Conservation (phyloP, 805 yeast species). For the Millerozyma acaciae region DNA sequence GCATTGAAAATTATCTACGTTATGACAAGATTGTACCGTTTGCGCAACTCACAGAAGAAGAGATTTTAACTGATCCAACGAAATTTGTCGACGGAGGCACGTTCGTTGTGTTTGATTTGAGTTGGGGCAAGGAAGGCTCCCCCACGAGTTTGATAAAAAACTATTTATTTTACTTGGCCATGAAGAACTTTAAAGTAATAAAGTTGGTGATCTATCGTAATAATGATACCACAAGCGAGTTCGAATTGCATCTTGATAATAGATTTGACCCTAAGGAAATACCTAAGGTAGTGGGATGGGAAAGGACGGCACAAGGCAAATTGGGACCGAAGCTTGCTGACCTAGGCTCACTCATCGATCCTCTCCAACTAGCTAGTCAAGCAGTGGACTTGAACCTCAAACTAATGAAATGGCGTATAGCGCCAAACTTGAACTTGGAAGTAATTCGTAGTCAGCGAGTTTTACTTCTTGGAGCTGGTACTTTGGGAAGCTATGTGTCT, state of each 20-base stretch:
- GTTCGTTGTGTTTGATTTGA: conserved; percentile 33
- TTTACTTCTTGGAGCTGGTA: conserved; percentile 90
- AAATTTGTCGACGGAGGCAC: too few species aligned
- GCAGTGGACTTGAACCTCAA: conserved; percentile 88
- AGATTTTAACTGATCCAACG: conserved; percentile 2
- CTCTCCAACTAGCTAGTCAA: conserved; percentile 78
- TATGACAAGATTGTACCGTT: conserved; percentile 7
- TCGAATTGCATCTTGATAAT: conserved; percentile 14
- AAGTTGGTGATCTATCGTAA: conserved; percentile 23
- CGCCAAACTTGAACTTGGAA: conserved; percentile 75
- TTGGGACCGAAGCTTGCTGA: conserved; percentile 83
- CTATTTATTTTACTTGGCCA: conserved; percentile 46
- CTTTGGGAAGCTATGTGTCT: conserved; percentile 88
- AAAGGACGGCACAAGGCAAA: conserved; percentile 67
- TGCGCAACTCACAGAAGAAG: conserved; percentile 11
- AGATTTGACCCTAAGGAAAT: conserved; percentile 6
- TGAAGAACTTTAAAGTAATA: conserved; percentile 16
- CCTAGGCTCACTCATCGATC: conserved; percentile 76
- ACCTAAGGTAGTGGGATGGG: conserved; percentile 81
- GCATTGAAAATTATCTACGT: not conserved
- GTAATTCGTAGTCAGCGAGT: conserved; percentile 57
- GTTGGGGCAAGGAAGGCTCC: conserved; percentile 17
- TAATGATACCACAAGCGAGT: conserved; percentile 13
- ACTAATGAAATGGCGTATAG: conserved; percentile 95
- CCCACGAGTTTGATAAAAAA: conserved; percentile 60